Evolutionary conservation across 768 basidiomycete species (phyloP), one percentile per base, ranked within the genome.

Genomic region (Lepiota subincarnata): DNA sequence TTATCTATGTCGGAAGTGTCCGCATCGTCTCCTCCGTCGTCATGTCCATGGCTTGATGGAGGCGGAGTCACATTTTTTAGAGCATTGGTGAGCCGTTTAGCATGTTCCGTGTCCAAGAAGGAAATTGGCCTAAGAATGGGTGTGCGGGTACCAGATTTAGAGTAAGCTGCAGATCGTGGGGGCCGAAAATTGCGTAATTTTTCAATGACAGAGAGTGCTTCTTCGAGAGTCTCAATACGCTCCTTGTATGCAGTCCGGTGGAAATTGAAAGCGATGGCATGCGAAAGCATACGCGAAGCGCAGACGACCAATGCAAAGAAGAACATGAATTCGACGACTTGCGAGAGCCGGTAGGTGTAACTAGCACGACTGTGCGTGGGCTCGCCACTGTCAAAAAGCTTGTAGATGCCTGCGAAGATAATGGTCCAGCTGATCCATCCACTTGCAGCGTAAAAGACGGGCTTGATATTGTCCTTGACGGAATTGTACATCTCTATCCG

Each of bases 221-320:
- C 67, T 52, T 72, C 68, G 5, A 89, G 76, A n/a, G 72, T 68
- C 8, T 80, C 75, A 4, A 89, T 69, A 45, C 89, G 86, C 31
- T 91, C 89, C 59, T 75, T 77, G 64, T 82, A 92, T 8, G 89
- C 89, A 2, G 80, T 84, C n/a, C 75, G 80, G 64, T 91, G 88
- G 67, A 92, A 92, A 16, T 78, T 75, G 60, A 87, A 86, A 0
- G 89, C 74, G 31, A 90, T 80, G 31, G 79, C 73, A 60, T 89
- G 87, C 1, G 84, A 83, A 16, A 89, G 66, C 77, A 91, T 84
- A 58, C 78, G 73, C 64, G 88, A 86, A 7, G 69, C 66, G 53
- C 80, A 84, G 57, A 81, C 66, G 11, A 89, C 74, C 12, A 92
- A 71, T 2, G 76, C 73, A n/a, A 87, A 67, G 70, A 91, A 91